Evolutionary conservation across 768 basidiomycete species (phyloP).

Genomic region (Russula lepida): DNA sequence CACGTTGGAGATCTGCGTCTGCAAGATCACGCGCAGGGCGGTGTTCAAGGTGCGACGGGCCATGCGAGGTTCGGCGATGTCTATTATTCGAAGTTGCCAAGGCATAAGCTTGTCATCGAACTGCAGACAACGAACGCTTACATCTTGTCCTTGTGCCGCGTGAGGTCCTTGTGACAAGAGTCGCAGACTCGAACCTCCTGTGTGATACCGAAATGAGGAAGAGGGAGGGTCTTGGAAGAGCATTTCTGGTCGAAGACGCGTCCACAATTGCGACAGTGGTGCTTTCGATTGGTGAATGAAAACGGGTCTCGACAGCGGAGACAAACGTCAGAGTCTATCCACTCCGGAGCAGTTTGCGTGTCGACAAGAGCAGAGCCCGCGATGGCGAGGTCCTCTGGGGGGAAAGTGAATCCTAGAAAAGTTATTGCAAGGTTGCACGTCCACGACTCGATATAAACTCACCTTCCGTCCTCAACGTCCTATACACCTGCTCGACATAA

Average conservation of each 20-base stretch:
- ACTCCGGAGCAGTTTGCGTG: slow-evolving; percentile 87
- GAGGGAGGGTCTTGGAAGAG: slow-evolving; percentile 71
- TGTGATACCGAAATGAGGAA: slow-evolving; percentile 90
- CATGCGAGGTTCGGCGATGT: slow-evolving; percentile 46
- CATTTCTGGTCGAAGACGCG: slow-evolving; percentile 94
- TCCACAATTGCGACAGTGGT: slow-evolving; percentile 97
- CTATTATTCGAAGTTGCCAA: slow-evolving; percentile 28
- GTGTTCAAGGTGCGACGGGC: slow-evolving; percentile 46
- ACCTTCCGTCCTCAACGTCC: slow-evolving; percentile 70
- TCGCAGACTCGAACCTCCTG: slow-evolving; percentile 95
- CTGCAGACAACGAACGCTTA: slow-evolving; percentile 28
- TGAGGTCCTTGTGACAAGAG: slow-evolving; percentile 72
- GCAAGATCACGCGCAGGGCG: slow-evolving; percentile 51
- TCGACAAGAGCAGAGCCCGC: slow-evolving; percentile 82
- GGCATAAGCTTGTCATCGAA: slow-evolving; percentile 21
- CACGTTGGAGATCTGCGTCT: slow-evolving; percentile 87
- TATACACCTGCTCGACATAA: slow-evolving; percentile 78
- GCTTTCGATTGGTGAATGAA: slow-evolving; percentile 92
- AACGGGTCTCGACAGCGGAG: slow-evolving; percentile 87
- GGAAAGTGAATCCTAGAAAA: slow-evolving; percentile 67
- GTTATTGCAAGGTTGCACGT: not conserved
- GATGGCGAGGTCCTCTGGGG: slow-evolving; percentile 62
- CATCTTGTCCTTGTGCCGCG: slow-evolving; percentile 52
- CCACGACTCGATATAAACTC: slow-evolving; percentile 18
- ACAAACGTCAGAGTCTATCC: slow-evolving; percentile 95